Base-by-base conservation (phyloP, 768 basidiomycete species). In the Phanerodontia chrysosporium region DNA sequence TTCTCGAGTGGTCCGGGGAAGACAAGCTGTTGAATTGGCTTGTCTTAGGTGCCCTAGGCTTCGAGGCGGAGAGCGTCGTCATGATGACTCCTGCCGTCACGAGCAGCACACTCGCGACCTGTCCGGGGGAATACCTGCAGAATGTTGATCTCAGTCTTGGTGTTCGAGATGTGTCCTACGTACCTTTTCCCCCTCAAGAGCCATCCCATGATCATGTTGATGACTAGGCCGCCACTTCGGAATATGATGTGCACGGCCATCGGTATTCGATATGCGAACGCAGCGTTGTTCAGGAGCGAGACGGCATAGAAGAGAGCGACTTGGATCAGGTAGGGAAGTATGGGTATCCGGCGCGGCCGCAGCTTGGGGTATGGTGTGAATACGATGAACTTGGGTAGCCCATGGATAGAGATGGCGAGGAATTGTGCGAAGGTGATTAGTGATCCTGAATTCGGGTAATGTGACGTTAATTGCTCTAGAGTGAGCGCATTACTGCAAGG, bases 231-330 rank as follows among this genome's bases (percentile, higher is more conserved):
- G 0, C 90, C 94, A 64, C 90, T 92, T 44, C 95, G 81, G 68
- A 96, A 96, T 60, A 98, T 89, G 70, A 98, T 96, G 73, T 98
- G 95, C 1, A 98, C 87, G 0, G 90, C 75, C 84, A 97, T 93
- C 22, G 95, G 94, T 59, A 97, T 87, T 42, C 80, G 73, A 69
- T 88, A 94, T 6, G 81, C 89, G 67, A 98, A 96, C 0, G 92
- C 94, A n/a, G 82, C 83, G 74, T 95, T 97, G 71, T 97, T 98
- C 64, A 98, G 76, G 60, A 90, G 69, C 6, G 91, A 94, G 53
- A 93, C 78, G 3, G 80, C 70, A 60, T 90, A 87, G 73, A 95
- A 95, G 35, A 98, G 76, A 1, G 78, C 78, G 49, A 95, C 94
- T 72, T 97, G 94, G 1, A 86, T 72, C 27, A 89, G 66, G 76